A percentile compares a stretch with the other conserved stretches of the same genome.
Conservation (phyloP, 2,329 filamentous ascomycete genomes). For the Beauveria caledonica region DNA sequence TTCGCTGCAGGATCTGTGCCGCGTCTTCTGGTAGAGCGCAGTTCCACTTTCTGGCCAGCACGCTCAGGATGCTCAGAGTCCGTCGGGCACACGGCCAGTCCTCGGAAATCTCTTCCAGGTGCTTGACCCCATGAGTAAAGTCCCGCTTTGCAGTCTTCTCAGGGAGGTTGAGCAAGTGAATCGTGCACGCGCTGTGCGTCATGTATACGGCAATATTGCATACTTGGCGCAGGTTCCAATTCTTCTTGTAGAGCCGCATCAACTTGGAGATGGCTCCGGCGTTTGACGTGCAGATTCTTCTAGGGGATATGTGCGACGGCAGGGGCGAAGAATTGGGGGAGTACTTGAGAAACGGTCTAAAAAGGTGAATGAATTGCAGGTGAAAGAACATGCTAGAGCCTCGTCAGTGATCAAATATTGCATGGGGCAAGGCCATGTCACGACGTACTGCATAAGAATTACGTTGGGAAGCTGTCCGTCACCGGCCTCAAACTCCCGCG, state of each 20-base stretch:
- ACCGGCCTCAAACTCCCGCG: slow-evolving; percentile 78
- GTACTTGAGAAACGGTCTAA: slow-evolving; percentile 91
- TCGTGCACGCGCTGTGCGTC: slow-evolving; percentile 85
- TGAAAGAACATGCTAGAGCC: slow-evolving; percentile 86
- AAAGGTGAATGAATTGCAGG: slow-evolving; percentile 88
- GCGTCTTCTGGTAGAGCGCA: slow-evolving; percentile 83
- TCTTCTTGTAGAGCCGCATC: slow-evolving; percentile 88
- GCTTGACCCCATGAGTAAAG: slow-evolving; percentile 81
- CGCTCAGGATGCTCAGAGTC: slow-evolving; percentile 75
- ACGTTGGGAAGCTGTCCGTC: slow-evolving; percentile 86
- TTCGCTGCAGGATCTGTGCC: slow-evolving; percentile 61
- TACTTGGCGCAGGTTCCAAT: slow-evolving; percentile 84
- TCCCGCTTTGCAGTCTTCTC: slow-evolving; percentile 87
- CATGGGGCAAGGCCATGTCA: neutral
- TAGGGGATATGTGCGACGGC: slow-evolving; percentile 78
- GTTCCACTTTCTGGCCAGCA: slow-evolving; percentile 82
- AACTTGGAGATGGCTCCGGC: slow-evolving; percentile 86
- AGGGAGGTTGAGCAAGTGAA: slow-evolving; percentile 85
- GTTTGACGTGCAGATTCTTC: slow-evolving; percentile 84
- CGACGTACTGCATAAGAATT: slow-evolving; percentile 69
- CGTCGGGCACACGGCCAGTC: slow-evolving; percentile 86
- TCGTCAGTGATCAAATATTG: slow-evolving; percentile 16
- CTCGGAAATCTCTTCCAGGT: slow-evolving; percentile 91
- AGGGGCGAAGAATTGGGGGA: slow-evolving; percentile 72
- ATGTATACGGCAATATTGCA: slow-evolving; percentile 97